Conservation (phyloP, 306 rosid species). For the Malus sylvestris region DNA sequence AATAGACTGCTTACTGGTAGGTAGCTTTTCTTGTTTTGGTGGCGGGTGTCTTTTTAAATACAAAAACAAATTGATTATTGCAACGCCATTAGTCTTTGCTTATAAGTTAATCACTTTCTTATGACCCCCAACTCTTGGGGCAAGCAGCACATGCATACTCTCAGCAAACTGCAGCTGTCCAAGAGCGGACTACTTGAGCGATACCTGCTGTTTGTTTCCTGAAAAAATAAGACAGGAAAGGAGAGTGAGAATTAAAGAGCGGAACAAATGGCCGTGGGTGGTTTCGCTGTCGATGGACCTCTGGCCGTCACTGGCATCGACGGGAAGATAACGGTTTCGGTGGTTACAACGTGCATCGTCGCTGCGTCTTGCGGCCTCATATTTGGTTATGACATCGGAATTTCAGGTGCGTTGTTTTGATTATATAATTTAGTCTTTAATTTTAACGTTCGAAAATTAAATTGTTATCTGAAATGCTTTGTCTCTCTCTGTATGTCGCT, state of each 20-base stretch:
- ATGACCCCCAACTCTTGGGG: background rate
- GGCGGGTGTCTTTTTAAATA: background rate
- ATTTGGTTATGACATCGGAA: slow-evolving; percentile 62
- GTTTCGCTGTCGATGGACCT: slow-evolving; percentile 29
- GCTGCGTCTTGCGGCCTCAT: slow-evolving; percentile 69
- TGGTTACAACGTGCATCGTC: slow-evolving; percentile 55
- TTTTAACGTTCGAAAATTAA: background rate
- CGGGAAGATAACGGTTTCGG: slow-evolving; percentile 45
- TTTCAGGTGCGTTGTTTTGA: slow-evolving; percentile 38
- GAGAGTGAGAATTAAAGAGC: background rate
- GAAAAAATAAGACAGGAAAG: background rate
- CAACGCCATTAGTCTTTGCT: background rate
- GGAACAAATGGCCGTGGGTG: slow-evolving; percentile 47
- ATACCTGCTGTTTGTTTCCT: background rate
- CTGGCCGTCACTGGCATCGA: background rate
- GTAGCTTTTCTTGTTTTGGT: background rate
- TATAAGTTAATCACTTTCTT: background rate
- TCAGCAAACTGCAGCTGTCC: background rate
- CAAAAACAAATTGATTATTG: background rate
- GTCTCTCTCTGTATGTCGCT: background rate
- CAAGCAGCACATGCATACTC: background rate
- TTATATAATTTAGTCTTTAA: background rate
- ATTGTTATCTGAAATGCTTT: background rate
- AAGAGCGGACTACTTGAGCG: background rate
- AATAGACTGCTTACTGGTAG: background rate